Evolutionary conservation across 2,329 filamentous ascomycete species (phyloP), one percentile per base, ranked within the genome.

Genomic region (Teratosphaeria destructans): DNA sequence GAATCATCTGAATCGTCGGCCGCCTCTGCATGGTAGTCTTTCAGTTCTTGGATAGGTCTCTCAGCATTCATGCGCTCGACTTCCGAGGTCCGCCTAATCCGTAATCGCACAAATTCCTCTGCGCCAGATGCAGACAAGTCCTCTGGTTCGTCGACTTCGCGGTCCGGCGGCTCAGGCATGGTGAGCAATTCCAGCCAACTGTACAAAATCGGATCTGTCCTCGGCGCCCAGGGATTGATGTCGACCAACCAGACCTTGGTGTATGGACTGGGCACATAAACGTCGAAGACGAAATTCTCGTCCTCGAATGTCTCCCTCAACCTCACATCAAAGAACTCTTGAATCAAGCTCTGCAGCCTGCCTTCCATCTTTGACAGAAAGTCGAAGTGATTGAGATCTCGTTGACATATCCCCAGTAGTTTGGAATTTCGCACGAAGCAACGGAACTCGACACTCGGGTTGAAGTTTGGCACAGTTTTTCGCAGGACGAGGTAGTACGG

Each of bases 401-500:
- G 84, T 75, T 97, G 94, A 37, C 87, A 89, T 60, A 97, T 85
- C 61, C 85, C 91, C 49, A 99, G 81, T 16, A 99, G 80, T 58
- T 83, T 84, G 11, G 90, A 81, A 60, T 91, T 81, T 67, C 93
- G 89, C 47, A 97, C 94, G 70, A 97, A 99, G 72, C 92, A 96
- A 27, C 94, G 84, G 74, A 99, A 99, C 73, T 99, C 94, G 60
- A 96, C 84, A 0, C 90, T 88, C 0, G 92, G 90, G 72, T 96
- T 94, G 58, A 94, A 85, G 19, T n/a, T 32, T 63, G 86, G 86
- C 74, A 96, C 89, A 75, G 89, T 93, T 71, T 95, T 90, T 37
- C 94, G 85, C 10, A 99, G 82, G 2, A 96, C 87, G 1, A 99
- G 84, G 60, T 92, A 81, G 58, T 92, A 94, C 4, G 83, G 81